Evolutionary conservation across 106 monocot genomes (phyloP), one percentile per base, ranked within the genome.

Genomic region (Acanthochlamys bracteata): DNA sequence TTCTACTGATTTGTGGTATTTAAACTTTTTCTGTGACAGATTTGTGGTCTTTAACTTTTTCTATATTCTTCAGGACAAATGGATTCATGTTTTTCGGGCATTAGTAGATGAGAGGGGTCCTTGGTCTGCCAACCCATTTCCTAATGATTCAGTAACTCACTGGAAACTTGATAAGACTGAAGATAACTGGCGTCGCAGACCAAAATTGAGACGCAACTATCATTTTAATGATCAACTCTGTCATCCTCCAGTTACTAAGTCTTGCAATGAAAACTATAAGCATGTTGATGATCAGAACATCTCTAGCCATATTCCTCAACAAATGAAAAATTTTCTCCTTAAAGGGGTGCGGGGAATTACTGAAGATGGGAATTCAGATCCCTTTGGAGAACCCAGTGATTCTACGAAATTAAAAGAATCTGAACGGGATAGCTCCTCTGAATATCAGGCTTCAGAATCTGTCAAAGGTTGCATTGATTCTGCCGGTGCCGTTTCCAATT

Each of bases 151-250:
- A 20, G 58, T 60, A 20, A 79, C 80, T 43, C 85, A 79, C 39
- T 98, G 98, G 98, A 92, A 91, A 79, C 98, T 83, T 73, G 98
- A 98, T 70, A 98, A 88, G 55, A 98, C 92, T 16, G 98, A 98
- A 69, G 98, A 85, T 65, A 77, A 21, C 39, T 89, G 83, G 85
- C 73, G 92, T 20, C 80, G 98, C 23, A 82, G 98, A 57, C 80
- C 61, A 67, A 98, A 98, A 69, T 70, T 92, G 52, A 98, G 71
- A 65, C 73, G 85, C 23, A 98, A 98, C 63, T 98, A 98, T 81
- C 85, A 89, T 63, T 98, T 92, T 73, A 76, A 92, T 73, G 80
- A 88, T 61, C 57, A 57, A 19, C 88, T 98, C 61, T 92, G 98
- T 71, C 82, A 73, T 72, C 82, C 96, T 69, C 74, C 85, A 71